Evolutionary conservation across 345 rosid genomes (phyloP).

Genomic region (Nasturtium officinale): DNA sequence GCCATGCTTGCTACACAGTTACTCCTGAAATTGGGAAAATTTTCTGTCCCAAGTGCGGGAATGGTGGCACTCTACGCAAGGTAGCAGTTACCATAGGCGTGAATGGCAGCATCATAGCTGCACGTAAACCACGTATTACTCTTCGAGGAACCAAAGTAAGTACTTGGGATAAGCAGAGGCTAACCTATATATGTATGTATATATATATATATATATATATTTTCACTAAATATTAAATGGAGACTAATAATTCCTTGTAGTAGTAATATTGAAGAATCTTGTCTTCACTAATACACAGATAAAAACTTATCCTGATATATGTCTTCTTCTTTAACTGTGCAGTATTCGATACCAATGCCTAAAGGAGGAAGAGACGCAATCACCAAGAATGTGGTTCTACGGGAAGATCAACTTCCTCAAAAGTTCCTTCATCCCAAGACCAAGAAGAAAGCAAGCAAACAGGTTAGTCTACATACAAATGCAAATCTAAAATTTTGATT

Average conservation of each 20-base stretch:
- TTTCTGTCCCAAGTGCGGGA: constrained; percentile 95
- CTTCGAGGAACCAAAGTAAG: constrained; percentile 90
- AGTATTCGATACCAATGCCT: constrained; percentile 89
- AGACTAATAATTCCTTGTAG: not conserved
- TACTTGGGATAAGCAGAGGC: not conserved
- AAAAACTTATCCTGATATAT: not conserved
- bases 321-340: constrained; percentile 31
- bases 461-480: constrained; percentile 48
- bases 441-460: constrained; percentile 71
- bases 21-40: constrained; percentile 83
- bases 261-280: not conserved
- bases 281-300: not conserved
- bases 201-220: not conserved
- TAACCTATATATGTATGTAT: not conserved
- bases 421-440: constrained; percentile 80
- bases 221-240: not conserved
- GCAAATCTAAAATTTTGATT: not conserved
- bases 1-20: constrained; percentile 93
- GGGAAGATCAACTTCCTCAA: constrained; percentile 95
- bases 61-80: constrained; percentile 87
- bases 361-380: constrained; percentile 94
- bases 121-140: constrained; percentile 63
- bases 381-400: constrained; percentile 69
- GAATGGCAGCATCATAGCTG: constrained; percentile 69
- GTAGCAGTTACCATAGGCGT: constrained; percentile 84